Evolutionary conservation across 192 early-diverging fungal genomes (phyloP).

Genomic region (Backusella liffmaniae): DNA sequence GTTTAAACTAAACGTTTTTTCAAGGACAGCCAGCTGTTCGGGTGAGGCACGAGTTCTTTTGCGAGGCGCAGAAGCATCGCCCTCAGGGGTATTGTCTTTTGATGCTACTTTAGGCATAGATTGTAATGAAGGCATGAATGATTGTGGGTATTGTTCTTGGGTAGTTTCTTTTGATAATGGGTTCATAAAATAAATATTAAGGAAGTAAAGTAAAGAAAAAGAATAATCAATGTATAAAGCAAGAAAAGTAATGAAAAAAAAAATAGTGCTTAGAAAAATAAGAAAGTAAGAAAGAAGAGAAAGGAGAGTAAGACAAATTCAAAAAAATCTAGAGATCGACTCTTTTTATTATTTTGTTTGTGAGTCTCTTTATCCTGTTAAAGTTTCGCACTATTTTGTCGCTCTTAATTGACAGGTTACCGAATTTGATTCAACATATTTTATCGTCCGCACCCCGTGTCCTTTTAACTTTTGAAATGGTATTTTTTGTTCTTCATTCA

Average conservation of each 20-base stretch:
- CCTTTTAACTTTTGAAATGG: background rate
- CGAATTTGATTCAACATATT: conserved; percentile 3
- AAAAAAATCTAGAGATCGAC: background rate
- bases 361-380: background rate
- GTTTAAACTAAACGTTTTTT: conserved; percentile 68
- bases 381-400: conserved; percentile 5
- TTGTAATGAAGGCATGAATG: conserved; percentile 1
- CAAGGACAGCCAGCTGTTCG: conserved; percentile 61
- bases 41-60: conserved; percentile 65
- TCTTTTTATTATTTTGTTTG: conserved; percentile 7
- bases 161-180: background rate
- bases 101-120: conserved; percentile 1
- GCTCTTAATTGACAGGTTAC: conserved; percentile 22
- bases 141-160: background rate
- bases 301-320: conserved; percentile 3
- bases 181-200: background rate
- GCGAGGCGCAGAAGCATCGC: conserved; percentile 31
- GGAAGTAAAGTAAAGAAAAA: background rate
- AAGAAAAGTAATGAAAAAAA: background rate
- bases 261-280: background rate
- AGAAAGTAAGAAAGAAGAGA: background rate
- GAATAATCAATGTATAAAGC: background rate
- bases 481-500: conserved; percentile 2
- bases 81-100: conserved; percentile 5
- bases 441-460: background rate